Conservation (phyloP, 2,329 filamentous ascomycete species). For the Venturia pyrina region DNA sequence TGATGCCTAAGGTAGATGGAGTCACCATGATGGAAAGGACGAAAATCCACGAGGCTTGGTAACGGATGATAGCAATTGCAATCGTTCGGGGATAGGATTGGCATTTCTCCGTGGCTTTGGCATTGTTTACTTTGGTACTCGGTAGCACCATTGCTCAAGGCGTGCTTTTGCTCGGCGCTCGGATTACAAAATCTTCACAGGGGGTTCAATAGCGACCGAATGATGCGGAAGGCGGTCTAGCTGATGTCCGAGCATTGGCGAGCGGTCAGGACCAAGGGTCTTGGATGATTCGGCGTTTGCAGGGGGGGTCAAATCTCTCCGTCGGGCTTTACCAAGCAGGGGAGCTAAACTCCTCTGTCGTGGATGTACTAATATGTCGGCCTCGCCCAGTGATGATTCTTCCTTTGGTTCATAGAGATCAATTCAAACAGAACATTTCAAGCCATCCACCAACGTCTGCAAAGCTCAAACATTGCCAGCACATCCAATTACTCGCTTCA, state of each 20-base stretch:
- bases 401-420: not conserved
- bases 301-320: not conserved
- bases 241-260: not conserved
- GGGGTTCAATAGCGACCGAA: not conserved
- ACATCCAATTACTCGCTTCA: not conserved
- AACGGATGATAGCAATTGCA: not conserved
- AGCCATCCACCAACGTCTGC: not conserved
- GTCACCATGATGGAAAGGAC: no score
- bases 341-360: constrained; percentile 1
- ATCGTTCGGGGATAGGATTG: not conserved
- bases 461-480: not conserved
- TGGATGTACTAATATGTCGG: not conserved
- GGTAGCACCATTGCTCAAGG: no score
- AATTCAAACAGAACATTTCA: not conserved
- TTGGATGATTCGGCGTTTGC: not conserved
- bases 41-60: no score
- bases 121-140: not conserved
- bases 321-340: not conserved
- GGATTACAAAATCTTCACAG: not conserved
- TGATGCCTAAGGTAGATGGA: no score
- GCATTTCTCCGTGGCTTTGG: not conserved
- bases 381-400: not conserved
- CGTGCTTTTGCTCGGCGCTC: not conserved
- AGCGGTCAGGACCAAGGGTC: not conserved
- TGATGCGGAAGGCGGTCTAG: not conserved